Conservation (phyloP, 768 basidiomycete genomes). For the Suillus tomentosus region DNA sequence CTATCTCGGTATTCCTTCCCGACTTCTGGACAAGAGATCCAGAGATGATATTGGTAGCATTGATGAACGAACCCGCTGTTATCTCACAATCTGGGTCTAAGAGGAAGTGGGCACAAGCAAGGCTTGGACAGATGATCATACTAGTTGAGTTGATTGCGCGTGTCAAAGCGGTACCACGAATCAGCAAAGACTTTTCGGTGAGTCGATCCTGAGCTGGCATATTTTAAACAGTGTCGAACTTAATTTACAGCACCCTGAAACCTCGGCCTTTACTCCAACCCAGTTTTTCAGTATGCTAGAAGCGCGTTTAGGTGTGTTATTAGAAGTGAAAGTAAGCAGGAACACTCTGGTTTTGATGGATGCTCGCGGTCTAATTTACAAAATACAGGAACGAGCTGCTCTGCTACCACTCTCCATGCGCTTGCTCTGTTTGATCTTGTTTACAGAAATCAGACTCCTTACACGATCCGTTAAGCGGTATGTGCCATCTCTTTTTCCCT, state of each 20-base stretch:
- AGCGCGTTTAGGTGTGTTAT: conserved; percentile 50
- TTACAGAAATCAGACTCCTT: conserved; percentile 64
- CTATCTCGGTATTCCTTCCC: conserved; percentile 54
- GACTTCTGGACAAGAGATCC: conserved; percentile 69
- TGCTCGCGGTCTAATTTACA: conserved; percentile 5
- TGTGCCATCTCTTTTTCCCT: conserved; percentile 21
- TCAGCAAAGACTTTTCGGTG: conserved; percentile 44
- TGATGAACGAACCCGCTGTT: conserved; percentile 51
- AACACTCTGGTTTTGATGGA: neutral
- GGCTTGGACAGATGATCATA: conserved; percentile 64
- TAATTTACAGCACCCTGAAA: conserved; percentile 4
- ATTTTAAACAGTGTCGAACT: neutral
- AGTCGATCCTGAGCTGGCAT: conserved; percentile 13
- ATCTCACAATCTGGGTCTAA: conserved; percentile 19
- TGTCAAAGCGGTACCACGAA: conserved; percentile 46
- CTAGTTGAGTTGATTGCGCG: conserved; percentile 61
- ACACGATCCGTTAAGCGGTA: conserved; percentile 67
- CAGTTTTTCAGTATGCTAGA: conserved; percentile 59
- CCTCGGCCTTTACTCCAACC: neutral
- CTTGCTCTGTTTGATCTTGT: conserved; percentile 58
- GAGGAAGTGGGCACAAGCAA: conserved; percentile 46
- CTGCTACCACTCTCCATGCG: conserved; percentile 59
- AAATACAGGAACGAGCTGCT: conserved; percentile 51
- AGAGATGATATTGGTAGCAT: conserved; percentile 73
- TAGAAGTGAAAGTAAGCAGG: conserved; percentile 55